phyloP scores from a whole-genome alignment of 164 flowering plant species.

The Echeveria elegans region DNA sequence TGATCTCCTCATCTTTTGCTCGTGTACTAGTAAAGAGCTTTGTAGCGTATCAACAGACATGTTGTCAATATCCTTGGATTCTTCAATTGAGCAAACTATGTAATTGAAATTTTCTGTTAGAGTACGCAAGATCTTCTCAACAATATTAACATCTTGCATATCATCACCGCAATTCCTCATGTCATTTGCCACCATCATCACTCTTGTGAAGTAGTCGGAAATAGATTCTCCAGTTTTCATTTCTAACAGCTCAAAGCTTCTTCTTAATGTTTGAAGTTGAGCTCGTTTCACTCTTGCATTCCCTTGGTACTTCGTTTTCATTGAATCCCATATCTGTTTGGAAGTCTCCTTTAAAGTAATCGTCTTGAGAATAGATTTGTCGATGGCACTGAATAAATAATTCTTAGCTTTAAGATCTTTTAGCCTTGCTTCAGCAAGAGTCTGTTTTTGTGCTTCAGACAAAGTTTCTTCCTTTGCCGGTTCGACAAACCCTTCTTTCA shows the following conservation, averaged over 20 bases:
- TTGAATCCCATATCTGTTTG: not conserved
- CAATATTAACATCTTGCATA: no score
- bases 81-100: no score
- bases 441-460: not conserved
- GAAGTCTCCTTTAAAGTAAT: not conserved
- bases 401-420: conserved; percentile 8
- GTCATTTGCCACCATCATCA: no score
- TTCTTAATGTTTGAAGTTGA: not conserved
- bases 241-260: not conserved
- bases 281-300: not conserved
- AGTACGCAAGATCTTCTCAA: no score
- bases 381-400: not conserved
- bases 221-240: no score
- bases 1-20: conserved; percentile 7
- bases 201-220: no score
- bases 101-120: no score
- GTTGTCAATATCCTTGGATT: no score
- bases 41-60: no score
- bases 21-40: conserved; percentile 13
- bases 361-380: not conserved
- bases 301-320: not conserved
- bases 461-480: not conserved
- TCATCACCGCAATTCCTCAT: no score
- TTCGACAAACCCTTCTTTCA: not conserved
- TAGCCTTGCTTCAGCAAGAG: not conserved